Base-by-base conservation (phyloP, 2,329 filamentous ascomycete genomes). In the Aureobasidium sp. region DNA sequence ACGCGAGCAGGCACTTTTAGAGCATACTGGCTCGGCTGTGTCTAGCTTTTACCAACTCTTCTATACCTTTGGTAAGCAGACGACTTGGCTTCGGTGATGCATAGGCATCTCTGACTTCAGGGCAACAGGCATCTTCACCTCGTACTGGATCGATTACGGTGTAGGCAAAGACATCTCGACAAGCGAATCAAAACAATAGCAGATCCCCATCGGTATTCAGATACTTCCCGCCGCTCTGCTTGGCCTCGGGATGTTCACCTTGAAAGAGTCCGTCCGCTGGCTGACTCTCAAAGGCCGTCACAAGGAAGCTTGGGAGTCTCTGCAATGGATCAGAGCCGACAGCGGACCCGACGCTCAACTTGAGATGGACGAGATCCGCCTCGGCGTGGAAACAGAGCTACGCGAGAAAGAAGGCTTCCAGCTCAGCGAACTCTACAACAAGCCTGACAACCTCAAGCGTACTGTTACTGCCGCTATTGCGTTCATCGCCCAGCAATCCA, bases 91-190 rank as follows among this genome's bases (percentile, higher is more conserved):
- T 11, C 9, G 15, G 12, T 15, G 3, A 33, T 8, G 27, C 8
- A 39, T 29, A n/a, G 12, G 31, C 48, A 24, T 17, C 1, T 40
- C 63, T 57, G 31, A 63, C 39, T 24, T 31, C 7, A 17, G 24
- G 40, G 15, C 12, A 14, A 15, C 39, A 62, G 60, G 71, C 0
- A 82, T 82, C 57, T 78, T 81, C 48, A 71, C 75, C 0, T 79
- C 77, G 4, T 83, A 82, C 68, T 82, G 80, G 78, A 73, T 82
- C 47, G 79, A 82, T 68, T 82, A 81, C 60, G 79, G 73, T 17
- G 76, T 78, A 5, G 66, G 70, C 1, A 69, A 69, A 37, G 66
- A 71, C 60, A 70, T 77, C 48, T 62, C 66, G n/a, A 67, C 72
- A 44, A 65, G 77, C 0, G 69, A 69, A 2, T 60, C 67, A 11